Evolutionary conservation across 139 green algal species (phyloP), one percentile per base, ranked within the genome.

Genomic region (Ettlia oleoabundans): DNA sequence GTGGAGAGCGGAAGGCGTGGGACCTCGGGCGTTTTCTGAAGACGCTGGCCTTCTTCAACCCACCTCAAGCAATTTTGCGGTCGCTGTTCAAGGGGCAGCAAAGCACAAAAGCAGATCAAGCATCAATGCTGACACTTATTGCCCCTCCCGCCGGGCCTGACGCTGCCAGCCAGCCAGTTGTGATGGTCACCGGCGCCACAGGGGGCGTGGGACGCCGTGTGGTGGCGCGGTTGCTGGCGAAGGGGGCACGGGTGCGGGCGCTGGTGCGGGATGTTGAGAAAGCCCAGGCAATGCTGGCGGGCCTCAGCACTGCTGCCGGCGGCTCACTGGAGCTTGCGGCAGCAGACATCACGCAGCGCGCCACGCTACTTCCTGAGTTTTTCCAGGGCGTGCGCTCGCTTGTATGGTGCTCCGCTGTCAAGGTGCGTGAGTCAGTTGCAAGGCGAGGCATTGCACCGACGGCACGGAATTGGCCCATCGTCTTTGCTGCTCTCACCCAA

Each of bases 171-270:
- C 65, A 37, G 3, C 53, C 52, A 42, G 73, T 86, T 0, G 66
- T 88, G 33, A 30, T 91, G 32, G 85, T 88, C n/a, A 75, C 90
- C 84, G 94, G 94, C 33, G 94, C 94, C 15, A 97, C 94, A 22
- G 94, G 94, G 35, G 93, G 94, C 40, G 91, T 96, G 76, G 94
- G 94, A 64, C 91, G 89, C 82, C 88, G 94, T 1, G 93, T 97
- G 43, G 94, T 98, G 76, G 65, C 85, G 42, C 74, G 82, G n/a
- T 89, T 98, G 81, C 83, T 96, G 43, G 43, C 75, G 30, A 73
- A 71, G 33, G 94, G 91, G 2, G 74, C 81, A 58, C 76, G 82
- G 28, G 94, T 98, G 74, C 85, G 94, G 7, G 94, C 90, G 7
- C 85, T 98, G 62, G 94, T 96, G 24, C 78, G 90, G 2, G 90